phyloP scores from a whole-genome alignment of 768 basidiomycete species.

The Filobasidium floriforme region DNA sequence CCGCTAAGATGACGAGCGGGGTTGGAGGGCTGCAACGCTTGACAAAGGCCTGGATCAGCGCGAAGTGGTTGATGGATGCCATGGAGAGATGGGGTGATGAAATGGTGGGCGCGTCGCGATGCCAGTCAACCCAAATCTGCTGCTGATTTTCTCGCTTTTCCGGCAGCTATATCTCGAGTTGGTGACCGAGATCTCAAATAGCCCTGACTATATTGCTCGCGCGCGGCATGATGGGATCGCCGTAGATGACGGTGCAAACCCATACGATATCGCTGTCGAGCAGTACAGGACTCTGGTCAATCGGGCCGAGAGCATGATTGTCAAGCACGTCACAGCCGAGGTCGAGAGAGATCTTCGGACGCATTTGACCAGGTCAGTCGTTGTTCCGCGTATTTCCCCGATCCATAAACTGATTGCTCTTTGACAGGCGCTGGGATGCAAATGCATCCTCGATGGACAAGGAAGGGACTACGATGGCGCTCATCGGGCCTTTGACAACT shows the following conservation, averaged over 20 bases:
- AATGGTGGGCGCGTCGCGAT: slow-evolving; percentile 51
- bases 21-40: slow-evolving; percentile 73
- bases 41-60: slow-evolving; percentile 77
- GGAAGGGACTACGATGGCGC: slow-evolving; percentile 52
- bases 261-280: slow-evolving; percentile 56
- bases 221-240: slow-evolving; percentile 14
- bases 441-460: slow-evolving; percentile 42
- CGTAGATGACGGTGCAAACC: slow-evolving; percentile 12
- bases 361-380: slow-evolving; percentile 56
- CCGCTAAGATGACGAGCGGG: slow-evolving; percentile 66
- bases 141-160: background rate
- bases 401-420: slow-evolving; percentile 25
- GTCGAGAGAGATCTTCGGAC: slow-evolving; percentile 66
- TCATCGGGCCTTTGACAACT: slow-evolving; percentile 68
- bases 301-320: slow-evolving; percentile 81
- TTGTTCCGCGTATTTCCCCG: background rate
- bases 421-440: slow-evolving; percentile 44
- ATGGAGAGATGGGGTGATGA: slow-evolving; percentile 86
- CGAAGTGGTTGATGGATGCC: slow-evolving; percentile 60
- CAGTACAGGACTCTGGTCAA: slow-evolving; percentile 57
- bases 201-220: slow-evolving; percentile 12
- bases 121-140: background rate
- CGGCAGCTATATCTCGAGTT: slow-evolving; percentile 83
- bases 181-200: slow-evolving; percentile 48
- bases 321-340: slow-evolving; percentile 73